Percentiles rank a stretch among this genome's conserved stretches.
These are phyloP conservation scores for Debaryomyces coudertii DNA, from an alignment of 1,139 yeast species.

Conservation along the genomic window DNA sequence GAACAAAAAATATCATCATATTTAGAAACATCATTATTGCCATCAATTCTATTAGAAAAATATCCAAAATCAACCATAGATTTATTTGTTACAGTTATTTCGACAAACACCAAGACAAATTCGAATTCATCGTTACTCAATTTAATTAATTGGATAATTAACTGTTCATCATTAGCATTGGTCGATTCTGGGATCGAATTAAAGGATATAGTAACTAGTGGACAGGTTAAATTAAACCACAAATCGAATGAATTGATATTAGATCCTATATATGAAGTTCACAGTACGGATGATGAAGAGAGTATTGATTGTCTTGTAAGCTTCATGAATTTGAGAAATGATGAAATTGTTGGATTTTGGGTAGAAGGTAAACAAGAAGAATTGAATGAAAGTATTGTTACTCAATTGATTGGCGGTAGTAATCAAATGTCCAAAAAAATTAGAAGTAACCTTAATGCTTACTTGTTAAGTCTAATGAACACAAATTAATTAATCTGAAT, in stretches of 20 bases:
- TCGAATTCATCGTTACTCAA: constrained; percentile 41
- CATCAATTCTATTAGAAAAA: constrained; percentile 65
- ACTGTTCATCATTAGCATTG: constrained; percentile 71
- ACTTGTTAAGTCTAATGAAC: constrained; percentile 14
- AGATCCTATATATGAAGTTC: constrained; percentile 22
- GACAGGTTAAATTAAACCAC: constrained; percentile 42
- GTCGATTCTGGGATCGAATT: constrained; percentile 84
- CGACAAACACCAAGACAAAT: constrained; percentile 41
- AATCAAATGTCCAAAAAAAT: constrained; percentile 44
- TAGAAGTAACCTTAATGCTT: constrained; percentile 50
- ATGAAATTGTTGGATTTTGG: constrained; percentile 61
- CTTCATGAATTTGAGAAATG: constrained; percentile 55
- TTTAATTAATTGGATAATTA: constrained; percentile 49
- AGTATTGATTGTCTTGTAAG: constrained; percentile 48
- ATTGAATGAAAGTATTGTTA: constrained; percentile 31
- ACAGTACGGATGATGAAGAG: constrained; percentile 20
- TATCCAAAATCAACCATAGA: constrained; percentile 92
- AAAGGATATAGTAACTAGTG: constrained; percentile 76
- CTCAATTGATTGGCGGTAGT: constrained; percentile 43
- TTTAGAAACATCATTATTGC: constrained; percentile 59
- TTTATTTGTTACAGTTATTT: constrained; percentile 69
- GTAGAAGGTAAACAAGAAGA: constrained; percentile 42
- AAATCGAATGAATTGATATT: constrained; percentile 19
- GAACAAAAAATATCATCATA: constrained; percentile 59
- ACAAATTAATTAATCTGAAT: constrained; percentile 5